Percentiles rank a stretch among this genome's conserved stretches.
phyloP scores from a whole-genome alignment of 2,329 filamentous ascomycete genomes.

The Zarea fungicola region DNA sequence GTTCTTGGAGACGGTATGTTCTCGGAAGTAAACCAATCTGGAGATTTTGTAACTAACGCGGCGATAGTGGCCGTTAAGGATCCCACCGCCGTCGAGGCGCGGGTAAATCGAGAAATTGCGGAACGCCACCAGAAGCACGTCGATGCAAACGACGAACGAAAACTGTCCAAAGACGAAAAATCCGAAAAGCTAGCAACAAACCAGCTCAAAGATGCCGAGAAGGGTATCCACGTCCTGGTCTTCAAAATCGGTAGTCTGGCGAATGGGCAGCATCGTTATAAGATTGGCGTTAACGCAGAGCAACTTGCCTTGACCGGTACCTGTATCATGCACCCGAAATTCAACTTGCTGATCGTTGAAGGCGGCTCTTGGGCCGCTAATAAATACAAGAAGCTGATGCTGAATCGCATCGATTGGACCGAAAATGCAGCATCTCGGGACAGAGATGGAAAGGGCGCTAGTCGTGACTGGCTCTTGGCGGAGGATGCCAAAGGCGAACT shows the following conservation, averaged over 20 bases:
- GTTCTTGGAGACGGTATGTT: slow-evolving; percentile 75
- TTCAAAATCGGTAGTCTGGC: slow-evolving; percentile 87
- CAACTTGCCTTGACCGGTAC: slow-evolving; percentile 81
- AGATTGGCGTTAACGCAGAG: slow-evolving; percentile 87
- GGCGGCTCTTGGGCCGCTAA: slow-evolving; percentile 79
- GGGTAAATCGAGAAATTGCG: slow-evolving; percentile 87
- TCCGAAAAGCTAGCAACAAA: slow-evolving; percentile 78
- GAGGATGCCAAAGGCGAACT: slow-evolving; percentile 72
- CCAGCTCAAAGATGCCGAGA: slow-evolving; percentile 81
- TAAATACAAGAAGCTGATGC: slow-evolving; percentile 87
- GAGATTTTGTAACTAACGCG: slow-evolving; percentile 18
- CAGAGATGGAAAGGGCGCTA: slow-evolving; percentile 53
- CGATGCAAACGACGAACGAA: slow-evolving; percentile 73
- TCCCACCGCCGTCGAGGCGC: slow-evolving; percentile 91
- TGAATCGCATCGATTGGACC: slow-evolving; percentile 90
- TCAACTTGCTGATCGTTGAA: slow-evolving; percentile 87
- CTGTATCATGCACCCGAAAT: slow-evolving; percentile 85
- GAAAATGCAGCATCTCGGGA: slow-evolving; percentile 72
- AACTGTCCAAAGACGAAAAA: slow-evolving; percentile 81
- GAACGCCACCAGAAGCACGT: slow-evolving; percentile 78
- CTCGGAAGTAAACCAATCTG: background rate
- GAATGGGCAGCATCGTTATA: slow-evolving; percentile 90
- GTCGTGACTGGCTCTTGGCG: slow-evolving; percentile 71
- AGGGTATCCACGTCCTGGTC: slow-evolving; percentile 79
- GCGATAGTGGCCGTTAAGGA: slow-evolving; percentile 68